phyloP scores from a whole-genome alignment of 177 flowering plant genomes.

The Telopea speciosissima region DNA sequence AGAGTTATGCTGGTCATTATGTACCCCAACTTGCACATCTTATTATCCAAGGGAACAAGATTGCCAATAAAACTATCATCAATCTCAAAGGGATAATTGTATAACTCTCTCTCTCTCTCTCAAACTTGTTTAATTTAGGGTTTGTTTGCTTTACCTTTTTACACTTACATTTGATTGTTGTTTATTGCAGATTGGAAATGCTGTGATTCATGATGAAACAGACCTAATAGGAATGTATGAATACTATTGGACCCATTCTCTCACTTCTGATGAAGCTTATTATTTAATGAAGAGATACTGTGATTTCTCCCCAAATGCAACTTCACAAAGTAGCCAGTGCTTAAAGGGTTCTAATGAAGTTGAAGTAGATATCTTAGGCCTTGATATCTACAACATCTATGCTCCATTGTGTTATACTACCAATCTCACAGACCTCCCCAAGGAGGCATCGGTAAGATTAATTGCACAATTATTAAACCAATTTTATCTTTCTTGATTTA shows the following conservation, averaged over 20 bases:
- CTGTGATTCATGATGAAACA: slow-evolving; percentile 25
- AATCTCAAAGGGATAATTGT: slow-evolving; percentile 72
- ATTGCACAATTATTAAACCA: neutral
- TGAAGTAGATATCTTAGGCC: neutral
- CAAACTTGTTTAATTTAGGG: neutral
- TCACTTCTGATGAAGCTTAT: slow-evolving; percentile 34
- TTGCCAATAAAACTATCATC: slow-evolving; percentile 29
- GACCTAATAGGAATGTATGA: slow-evolving; percentile 21
- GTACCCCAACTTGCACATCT: slow-evolving; percentile 68
- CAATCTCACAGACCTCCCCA: neutral
- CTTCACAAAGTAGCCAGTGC: slow-evolving; percentile 10
- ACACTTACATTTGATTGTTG: neutral
- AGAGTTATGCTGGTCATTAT: slow-evolving; percentile 76
- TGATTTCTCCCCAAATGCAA: slow-evolving; percentile 6
- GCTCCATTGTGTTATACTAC: slow-evolving; percentile 25
- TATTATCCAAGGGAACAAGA: slow-evolving; percentile 36
- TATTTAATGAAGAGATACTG: slow-evolving; percentile 20
- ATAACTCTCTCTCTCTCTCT: slow-evolving; percentile 4
- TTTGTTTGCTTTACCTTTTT: too few species aligned
- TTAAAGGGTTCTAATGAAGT: neutral
- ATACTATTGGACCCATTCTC: slow-evolving; percentile 30
- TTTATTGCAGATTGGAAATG: neutral
- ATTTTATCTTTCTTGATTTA: too few species aligned
- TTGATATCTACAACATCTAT: slow-evolving; percentile 33
- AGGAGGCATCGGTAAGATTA: slow-evolving; percentile 22